Percentiles rank a stretch among this genome's conserved stretches.
Conservation (phyloP, 2,329 filamentous ascomycete species). For the Nothophoma quercina region DNA sequence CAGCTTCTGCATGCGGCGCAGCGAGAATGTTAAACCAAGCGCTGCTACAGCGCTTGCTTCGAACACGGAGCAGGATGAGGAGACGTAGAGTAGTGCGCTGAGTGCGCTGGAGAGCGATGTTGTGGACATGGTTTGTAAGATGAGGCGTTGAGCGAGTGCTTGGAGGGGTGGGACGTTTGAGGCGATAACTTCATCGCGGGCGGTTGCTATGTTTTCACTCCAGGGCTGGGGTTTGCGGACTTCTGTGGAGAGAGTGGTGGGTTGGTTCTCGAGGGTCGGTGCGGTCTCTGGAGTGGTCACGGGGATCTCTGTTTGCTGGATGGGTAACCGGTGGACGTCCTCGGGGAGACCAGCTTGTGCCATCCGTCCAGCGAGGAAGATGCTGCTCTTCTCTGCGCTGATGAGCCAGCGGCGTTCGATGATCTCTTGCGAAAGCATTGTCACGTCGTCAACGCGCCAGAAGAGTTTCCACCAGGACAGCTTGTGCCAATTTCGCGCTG, state of each 20-base stretch:
- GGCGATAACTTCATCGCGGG: slow-evolving; percentile 61
- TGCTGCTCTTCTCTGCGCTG: slow-evolving; percentile 78
- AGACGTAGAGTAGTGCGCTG: slow-evolving; percentile 63
- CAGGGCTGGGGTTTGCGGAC: slow-evolving; percentile 59
- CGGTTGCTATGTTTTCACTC: slow-evolving; percentile 77
- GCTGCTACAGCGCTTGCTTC: slow-evolving; percentile 67
- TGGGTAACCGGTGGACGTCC: slow-evolving; percentile 18
- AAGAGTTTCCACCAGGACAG: slow-evolving; percentile 94
- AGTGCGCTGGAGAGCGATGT: slow-evolving; percentile 65
- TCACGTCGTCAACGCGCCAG: slow-evolving; percentile 92
- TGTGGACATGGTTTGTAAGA: slow-evolving; percentile 77
- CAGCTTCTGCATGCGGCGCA: slow-evolving; percentile 64
- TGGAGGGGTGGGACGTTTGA: slow-evolving; percentile 55
- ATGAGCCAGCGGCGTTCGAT: slow-evolving; percentile 79
- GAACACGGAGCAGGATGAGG: slow-evolving; percentile 60
- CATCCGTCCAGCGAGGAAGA: slow-evolving; percentile 82
- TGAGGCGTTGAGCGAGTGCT: slow-evolving; percentile 56
- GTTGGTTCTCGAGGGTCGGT: slow-evolving; percentile 26
- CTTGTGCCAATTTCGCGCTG: slow-evolving; percentile 77
- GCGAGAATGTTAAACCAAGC: slow-evolving; percentile 64
- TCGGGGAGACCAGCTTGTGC: slow-evolving; percentile 66
- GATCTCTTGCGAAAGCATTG: slow-evolving; percentile 81
- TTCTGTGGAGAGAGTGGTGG: slow-evolving; percentile 34
- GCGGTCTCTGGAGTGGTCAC: slow-evolving; percentile 27
- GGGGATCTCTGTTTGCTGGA: slow-evolving; percentile 14